Conservation (phyloP, 108 stramenopile species). For the Skeletonema costatum region DNA sequence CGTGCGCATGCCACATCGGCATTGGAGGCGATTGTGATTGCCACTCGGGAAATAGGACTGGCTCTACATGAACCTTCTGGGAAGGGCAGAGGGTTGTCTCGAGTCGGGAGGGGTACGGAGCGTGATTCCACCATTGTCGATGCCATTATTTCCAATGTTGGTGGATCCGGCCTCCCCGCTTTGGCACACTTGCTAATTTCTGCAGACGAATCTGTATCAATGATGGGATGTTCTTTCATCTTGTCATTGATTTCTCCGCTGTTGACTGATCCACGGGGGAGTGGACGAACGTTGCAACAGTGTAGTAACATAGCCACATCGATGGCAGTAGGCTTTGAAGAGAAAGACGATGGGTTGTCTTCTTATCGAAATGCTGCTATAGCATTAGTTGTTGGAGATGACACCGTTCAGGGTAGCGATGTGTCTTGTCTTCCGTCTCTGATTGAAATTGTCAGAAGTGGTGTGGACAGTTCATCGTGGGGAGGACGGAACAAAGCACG, state of each 20-base stretch:
- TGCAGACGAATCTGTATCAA: constrained; percentile 75
- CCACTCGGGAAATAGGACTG: constrained; percentile 67
- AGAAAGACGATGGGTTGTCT: constrained; percentile 34
- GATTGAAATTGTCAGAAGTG: constrained; percentile 37
- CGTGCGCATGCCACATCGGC: constrained; percentile 78
- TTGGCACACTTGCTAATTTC: constrained; percentile 76
- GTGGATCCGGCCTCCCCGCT: constrained; percentile 62
- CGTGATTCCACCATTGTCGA: constrained; percentile 71
- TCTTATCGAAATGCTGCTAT: constrained; percentile 75
- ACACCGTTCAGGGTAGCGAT: constrained; percentile 21
- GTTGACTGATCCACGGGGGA: constrained; percentile 54
- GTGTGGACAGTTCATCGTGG: constrained; percentile 4
- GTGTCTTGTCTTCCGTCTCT: constrained; percentile 41
- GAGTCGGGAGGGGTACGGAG: constrained; percentile 28
- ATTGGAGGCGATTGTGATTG: constrained; percentile 57
- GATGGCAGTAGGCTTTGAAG: constrained; percentile 1
- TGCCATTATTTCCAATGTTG: constrained; percentile 64
- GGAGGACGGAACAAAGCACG: constrained; percentile 5
- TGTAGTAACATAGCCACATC: constrained; percentile 3
- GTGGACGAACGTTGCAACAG: constrained; percentile 19
- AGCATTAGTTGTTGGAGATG: constrained; percentile 62
- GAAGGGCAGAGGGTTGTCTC: constrained; percentile 55
- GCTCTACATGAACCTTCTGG: constrained; percentile 17
- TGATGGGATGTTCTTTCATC: constrained; percentile 74
- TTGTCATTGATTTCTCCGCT: constrained; percentile 67